Percentiles rank a stretch among this genome's conserved stretches.
Evolutionary conservation across 2,329 filamentous ascomycete species (phyloP).

Genomic region (Talaromyces sp.): DNA sequence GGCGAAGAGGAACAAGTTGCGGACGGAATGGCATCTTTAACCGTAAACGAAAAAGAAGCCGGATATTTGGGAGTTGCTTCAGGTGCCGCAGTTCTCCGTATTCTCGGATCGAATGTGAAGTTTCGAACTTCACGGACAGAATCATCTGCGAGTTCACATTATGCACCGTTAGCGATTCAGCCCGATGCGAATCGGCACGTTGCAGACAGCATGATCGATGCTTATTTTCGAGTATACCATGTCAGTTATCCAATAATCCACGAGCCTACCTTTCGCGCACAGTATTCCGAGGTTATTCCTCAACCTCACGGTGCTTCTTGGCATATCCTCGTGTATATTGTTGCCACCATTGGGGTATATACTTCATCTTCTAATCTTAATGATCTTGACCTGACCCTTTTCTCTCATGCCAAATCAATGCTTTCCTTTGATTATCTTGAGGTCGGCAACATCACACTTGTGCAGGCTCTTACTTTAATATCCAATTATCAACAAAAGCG

Average conservation of each 20-base stretch:
- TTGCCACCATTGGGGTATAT: conserved; percentile 41
- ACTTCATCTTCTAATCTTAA: conserved; percentile 33
- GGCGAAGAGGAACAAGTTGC: conserved; percentile 28
- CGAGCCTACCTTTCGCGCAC: conserved; percentile 42
- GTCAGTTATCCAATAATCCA: conserved; percentile 43
- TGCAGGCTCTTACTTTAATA: conserved; percentile 44
- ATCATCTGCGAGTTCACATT: conserved; percentile 9
- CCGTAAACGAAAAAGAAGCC: conserved; percentile 31
- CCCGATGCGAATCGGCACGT: conserved; percentile 4
- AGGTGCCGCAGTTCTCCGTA: neutral
- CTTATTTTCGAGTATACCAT: conserved; percentile 44
- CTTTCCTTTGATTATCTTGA: conserved; percentile 42
- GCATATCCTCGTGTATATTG: conserved; percentile 42
- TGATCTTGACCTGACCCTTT: conserved; percentile 40
- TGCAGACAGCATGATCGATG: conserved; percentile 26
- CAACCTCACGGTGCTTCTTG: conserved; percentile 36
- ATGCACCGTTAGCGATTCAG: neutral
- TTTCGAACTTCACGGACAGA: conserved; percentile 14
- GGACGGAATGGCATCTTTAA: conserved; percentile 34
- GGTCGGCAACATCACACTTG: conserved; percentile 44
- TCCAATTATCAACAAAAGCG: conserved; percentile 47
- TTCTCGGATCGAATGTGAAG: neutral
- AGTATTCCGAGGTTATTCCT: conserved; percentile 38
- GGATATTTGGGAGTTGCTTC: conserved; percentile 30
- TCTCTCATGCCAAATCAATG: conserved; percentile 38